Percentiles rank a stretch among this genome's conserved stretches.
phyloP scores from a whole-genome alignment of 306 rosid species.

The Castanea sativa region DNA sequence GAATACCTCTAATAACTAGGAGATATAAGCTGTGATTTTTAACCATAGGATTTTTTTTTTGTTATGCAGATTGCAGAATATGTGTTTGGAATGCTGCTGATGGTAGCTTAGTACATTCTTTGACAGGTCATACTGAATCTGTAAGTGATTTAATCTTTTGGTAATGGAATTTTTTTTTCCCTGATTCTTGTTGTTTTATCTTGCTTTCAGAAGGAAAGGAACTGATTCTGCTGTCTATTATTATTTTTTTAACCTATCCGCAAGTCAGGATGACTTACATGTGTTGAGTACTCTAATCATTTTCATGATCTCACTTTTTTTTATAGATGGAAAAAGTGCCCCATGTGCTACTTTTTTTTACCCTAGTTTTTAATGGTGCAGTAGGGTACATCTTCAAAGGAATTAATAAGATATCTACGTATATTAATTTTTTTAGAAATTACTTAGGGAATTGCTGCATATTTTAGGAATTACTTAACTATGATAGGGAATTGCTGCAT shows the following conservation, averaged over 20 bases:
- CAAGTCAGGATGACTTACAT: not conserved
- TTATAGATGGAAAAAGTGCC: not conserved
- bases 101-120: slow-evolving; percentile 95
- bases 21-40: slow-evolving; percentile 1
- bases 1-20: slow-evolving; percentile 5
- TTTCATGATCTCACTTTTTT: not conserved
- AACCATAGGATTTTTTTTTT: slow-evolving; percentile 23
- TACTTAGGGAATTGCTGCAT: no score
- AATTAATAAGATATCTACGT: no score
- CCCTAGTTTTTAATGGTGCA: not conserved
- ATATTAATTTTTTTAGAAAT: no score
- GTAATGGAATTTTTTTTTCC: slow-evolving; percentile 6
- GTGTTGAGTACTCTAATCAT: not conserved
- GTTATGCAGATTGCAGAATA: slow-evolving; percentile 85
- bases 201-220: not conserved
- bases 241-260: not conserved
- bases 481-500: no score
- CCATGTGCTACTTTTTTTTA: not conserved
- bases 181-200: not conserved
- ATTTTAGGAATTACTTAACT: no score
- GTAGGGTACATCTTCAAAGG: no score
- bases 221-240: not conserved
- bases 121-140: slow-evolving; percentile 95
- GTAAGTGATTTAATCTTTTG: slow-evolving; percentile 52
- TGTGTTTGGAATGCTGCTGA: slow-evolving; percentile 99